A percentile compares a stretch with the other conserved stretches of the same genome.
phyloP scores from a whole-genome alignment of 805 yeast species.

The Clavispora vitiphila region DNA sequence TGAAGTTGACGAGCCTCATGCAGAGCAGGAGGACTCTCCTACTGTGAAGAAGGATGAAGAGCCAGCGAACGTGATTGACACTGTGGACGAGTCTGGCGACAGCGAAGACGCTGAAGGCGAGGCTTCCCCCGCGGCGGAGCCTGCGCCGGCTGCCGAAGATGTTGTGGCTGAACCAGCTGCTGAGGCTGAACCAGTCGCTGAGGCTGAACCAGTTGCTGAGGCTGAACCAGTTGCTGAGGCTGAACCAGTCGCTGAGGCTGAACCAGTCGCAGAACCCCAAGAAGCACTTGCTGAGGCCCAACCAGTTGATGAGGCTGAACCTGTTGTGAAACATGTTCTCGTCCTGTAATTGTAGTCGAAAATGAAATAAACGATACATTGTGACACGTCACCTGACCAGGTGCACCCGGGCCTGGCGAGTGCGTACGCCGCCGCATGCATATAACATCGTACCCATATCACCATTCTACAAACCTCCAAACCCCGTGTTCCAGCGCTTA shows the following conservation, averaged over 20 bases:
- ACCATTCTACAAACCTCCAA: neutral
- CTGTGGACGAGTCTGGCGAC: neutral
- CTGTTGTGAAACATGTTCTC: too few relatives aligned
- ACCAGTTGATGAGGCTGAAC: neutral
- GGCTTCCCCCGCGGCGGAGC: neutral
- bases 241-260: neutral
- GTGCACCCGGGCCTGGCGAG: neutral
- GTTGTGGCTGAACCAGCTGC: neutral
- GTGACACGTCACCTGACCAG: neutral
- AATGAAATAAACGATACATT: neutral
- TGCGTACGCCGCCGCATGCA: neutral
- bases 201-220: constrained; percentile 1
- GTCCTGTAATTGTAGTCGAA: neutral
- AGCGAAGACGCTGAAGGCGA: neutral
- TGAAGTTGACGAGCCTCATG: constrained; percentile 10
- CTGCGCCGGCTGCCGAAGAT: neutral
- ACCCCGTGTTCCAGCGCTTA: too few relatives aligned
- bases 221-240: constrained; percentile 1
- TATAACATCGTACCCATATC: neutral
- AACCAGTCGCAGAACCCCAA: neutral
- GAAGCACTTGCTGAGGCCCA: constrained; percentile 5
- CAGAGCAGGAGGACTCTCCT: constrained; percentile 13
- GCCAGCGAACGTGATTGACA: constrained; percentile 1
- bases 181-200: neutral
- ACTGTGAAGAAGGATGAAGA: constrained; percentile 4